Evolutionary conservation across 1,139 yeast genomes (phyloP).

Genomic region (Debaryomycetaceae sp.): DNA sequence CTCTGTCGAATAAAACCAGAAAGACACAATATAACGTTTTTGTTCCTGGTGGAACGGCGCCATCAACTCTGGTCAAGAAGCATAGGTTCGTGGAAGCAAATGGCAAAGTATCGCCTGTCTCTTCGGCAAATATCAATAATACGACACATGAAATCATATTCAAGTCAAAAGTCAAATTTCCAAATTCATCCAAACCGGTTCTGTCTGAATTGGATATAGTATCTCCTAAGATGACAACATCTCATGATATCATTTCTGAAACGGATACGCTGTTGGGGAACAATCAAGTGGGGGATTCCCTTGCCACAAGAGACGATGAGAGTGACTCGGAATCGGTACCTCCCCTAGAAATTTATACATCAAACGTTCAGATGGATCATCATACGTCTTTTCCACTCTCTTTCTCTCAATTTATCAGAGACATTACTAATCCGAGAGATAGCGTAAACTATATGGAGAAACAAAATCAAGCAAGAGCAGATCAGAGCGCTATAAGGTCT

Average conservation of each 20-base stretch:
- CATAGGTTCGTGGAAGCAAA: background rate
- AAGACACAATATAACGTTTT: background rate
- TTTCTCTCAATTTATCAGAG: slow-evolving; percentile 19
- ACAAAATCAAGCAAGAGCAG: background rate
- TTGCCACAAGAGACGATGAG: too few relatives aligned
- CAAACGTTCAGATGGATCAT: background rate
- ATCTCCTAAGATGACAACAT: slow-evolving; percentile 8
- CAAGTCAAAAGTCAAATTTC: background rate
- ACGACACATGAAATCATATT: background rate
- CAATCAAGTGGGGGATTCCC: background rate
- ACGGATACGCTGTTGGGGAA: background rate
- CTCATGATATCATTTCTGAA: background rate
- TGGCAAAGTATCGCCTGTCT: background rate
- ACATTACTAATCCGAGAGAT: slow-evolving; percentile 7
- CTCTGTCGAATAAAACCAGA: background rate
- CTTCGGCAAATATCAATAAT: background rate
- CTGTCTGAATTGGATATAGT: slow-evolving; percentile 11
- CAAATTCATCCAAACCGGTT: background rate
- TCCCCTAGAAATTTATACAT: slow-evolving; percentile 8
- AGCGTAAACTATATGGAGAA: background rate
- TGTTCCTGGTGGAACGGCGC: background rate
- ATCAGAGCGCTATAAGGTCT: background rate
- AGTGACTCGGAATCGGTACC: slow-evolving; percentile 5
- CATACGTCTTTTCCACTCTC: slow-evolving; percentile 14
- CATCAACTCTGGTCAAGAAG: background rate